Percentiles rank a stretch among this genome's conserved stretches.
Evolutionary conservation across 768 basidiomycete genomes (phyloP).

Genomic region (Exidia glandulosa): DNA sequence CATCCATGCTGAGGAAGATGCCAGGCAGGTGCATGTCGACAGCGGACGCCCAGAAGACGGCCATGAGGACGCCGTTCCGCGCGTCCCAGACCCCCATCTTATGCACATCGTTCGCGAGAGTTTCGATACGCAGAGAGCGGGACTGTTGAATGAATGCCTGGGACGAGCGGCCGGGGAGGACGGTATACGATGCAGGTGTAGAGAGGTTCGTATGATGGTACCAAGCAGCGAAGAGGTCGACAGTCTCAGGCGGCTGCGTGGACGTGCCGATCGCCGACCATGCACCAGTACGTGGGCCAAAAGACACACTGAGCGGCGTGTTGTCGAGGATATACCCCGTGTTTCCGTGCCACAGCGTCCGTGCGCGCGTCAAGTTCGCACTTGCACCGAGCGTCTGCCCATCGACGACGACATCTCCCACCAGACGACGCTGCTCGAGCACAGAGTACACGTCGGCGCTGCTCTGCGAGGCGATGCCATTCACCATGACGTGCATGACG

Average conservation of each 20-base stretch:
- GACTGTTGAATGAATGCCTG: constrained; percentile 30
- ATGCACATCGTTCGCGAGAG: constrained; percentile 34
- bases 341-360: constrained; percentile 51
- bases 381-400: constrained; percentile 11
- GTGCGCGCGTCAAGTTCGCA: constrained; percentile 17
- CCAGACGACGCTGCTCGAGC: constrained; percentile 50
- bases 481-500: constrained; percentile 51
- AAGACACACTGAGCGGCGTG: constrained; percentile 23
- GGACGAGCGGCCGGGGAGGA: constrained; percentile 39
- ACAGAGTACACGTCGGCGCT: constrained; percentile 46
- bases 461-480: constrained; percentile 31
- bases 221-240: constrained; percentile 57
- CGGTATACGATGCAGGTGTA: constrained; percentile 37
- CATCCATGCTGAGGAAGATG: constrained; percentile 6
- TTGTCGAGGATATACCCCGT: constrained; percentile 46
- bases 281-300: constrained; percentile 40
- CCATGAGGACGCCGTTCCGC: constrained; percentile 29
- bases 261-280: constrained; percentile 60
- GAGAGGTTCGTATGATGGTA: constrained; percentile 25
- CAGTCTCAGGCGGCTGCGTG: constrained; percentile 40
- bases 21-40: constrained; percentile 29
- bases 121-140: constrained; percentile 19
- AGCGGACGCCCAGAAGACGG: constrained; percentile 45
- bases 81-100: constrained; percentile 45
- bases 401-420: constrained; percentile 33